Evolutionary conservation across 2,329 filamentous ascomycete species (phyloP), one percentile per base, ranked within the genome.

Genomic region (Gnomoniopsis smithogilvyi): DNA sequence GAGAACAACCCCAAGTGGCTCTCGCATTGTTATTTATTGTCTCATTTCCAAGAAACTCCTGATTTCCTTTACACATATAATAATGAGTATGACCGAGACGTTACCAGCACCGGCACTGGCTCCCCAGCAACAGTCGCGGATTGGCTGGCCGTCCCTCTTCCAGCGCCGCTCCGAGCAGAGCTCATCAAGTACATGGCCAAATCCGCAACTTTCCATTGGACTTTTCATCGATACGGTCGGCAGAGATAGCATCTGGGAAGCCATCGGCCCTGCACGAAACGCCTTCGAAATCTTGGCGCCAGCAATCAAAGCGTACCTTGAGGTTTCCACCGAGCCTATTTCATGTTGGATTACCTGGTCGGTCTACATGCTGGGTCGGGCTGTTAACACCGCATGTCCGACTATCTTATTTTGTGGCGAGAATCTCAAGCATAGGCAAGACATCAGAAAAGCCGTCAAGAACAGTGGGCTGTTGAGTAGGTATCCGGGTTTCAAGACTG

Each of bases 401-500:
- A 51, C 52, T 10, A 60, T 60, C 3, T 51, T 60, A 3, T 56
- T 60, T n/a, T 60, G 51, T 24, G 45, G 52, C 47, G 51, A 51
- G 2, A 26, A 47, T 3, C 12, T n/a, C 22, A 17, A 30, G 1
- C 46, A 47, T 19, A 47, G 58, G 7, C 45, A 49, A 17, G 12
- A 47, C 1, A 30, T 56, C 15, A 38, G 46, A 10, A 51, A 51
- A 1, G 36, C 14, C 1, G 38, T 60, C 17, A 51, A 38, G 12
- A 6, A 47, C 1, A 51, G 52, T 17, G 47, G 48, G 0, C 45
- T 60, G 15, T 30, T 60, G 3, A 36, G 36, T 12, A 19, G n/a
- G 2, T 59, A 56, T 7, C 52, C 58, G 1, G 58, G 47, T 12
- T 36, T 60, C 45, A 56, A 56, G 30, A 55, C 52, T 1, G 52